Base-by-base conservation (phyloP, 148 eudicot genomes). In the Polygonum aviculare region DNA sequence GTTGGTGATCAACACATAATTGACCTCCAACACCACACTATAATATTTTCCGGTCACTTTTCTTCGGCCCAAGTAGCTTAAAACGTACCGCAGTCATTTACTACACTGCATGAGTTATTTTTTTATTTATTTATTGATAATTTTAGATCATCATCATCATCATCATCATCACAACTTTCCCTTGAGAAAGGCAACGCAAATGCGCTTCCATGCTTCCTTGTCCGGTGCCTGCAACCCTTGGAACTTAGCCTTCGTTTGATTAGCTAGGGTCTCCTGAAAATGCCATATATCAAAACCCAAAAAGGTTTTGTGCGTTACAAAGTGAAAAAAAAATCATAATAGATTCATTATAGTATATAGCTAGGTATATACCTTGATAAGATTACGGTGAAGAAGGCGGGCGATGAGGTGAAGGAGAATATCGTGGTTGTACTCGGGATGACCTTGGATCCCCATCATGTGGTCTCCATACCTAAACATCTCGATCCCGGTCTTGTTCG, bases 361-460 rank as follows among this genome's bases (percentile, higher is more conserved):
- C 52, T 49, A 49, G 52, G 16, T 59, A 36, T 47, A 52, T 84
- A 89, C 93, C 97, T n/a, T 31, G 8, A 94, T 89, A 60, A 71
- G 65, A 15, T 87, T 72, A 21, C 76, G 74, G 33, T 81, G 89
- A 7, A 79, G 79, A 45, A 94, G 94, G 47, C 91, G 91, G 67
- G 87, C 90, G 12, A 94, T 82, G 12, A 94, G 82, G 80, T 94
- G 89, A 55, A 84, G 81, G 38, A 94, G 90, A 77, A 94, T 94
- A 79, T 90, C 98, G n/a, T 80, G 78, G 50, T 82, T 90, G 92
- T 92, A 94, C 85, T 94, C 98, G 0, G 97, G 98, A 75, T 94
- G 98, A 49, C 98, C 98, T 79, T 94, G 96, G 52, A 94, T 89
- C 36, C 97, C 97, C 96, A 94, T 89, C 18, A 92, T 83, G 82